Evolutionary conservation across 768 basidiomycete genomes (phyloP).

Genomic region (Candolleomyces eurysporus): DNA sequence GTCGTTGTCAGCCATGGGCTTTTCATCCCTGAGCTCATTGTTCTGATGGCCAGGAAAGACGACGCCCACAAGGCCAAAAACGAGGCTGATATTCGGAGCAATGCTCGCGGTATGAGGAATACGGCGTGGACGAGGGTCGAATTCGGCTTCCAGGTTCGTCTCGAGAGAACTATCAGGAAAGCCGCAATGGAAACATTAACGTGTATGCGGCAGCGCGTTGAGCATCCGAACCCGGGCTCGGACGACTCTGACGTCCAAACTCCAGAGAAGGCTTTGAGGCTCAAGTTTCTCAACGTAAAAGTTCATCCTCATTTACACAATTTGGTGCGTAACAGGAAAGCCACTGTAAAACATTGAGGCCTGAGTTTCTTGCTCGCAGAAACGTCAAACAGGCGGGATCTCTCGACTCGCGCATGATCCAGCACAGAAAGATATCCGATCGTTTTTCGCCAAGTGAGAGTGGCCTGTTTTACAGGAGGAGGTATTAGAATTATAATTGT

Average conservation of each 20-base stretch:
- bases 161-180: neutral
- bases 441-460: conserved; percentile 15
- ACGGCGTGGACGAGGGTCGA: conserved; percentile 69
- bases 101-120: conserved; percentile 56
- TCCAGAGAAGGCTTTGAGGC: conserved; percentile 23
- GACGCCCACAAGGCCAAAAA: conserved; percentile 23
- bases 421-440: conserved; percentile 70
- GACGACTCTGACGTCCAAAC: neutral
- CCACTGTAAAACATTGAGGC: neutral
- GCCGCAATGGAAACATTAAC: neutral
- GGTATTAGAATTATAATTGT: conserved; percentile 8
- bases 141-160: conserved; percentile 35
- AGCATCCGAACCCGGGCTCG: neutral
- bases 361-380: conserved; percentile 16
- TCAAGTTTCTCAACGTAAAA: conserved; percentile 53
- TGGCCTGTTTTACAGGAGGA: neutral
- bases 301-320: conserved; percentile 51
- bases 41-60: conserved; percentile 42
- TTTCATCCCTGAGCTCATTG: conserved; percentile 60
- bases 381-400: conserved; percentile 75
- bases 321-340: conserved; percentile 44
- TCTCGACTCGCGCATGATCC: conserved; percentile 70
- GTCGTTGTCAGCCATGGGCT: conserved; percentile 77
- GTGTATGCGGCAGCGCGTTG: neutral
- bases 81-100: conserved; percentile 17